Percentiles rank a stretch among this genome's conserved stretches.
phyloP scores from a whole-genome alignment of 2,329 filamentous ascomycete species.

The Knufia fluminis region DNA sequence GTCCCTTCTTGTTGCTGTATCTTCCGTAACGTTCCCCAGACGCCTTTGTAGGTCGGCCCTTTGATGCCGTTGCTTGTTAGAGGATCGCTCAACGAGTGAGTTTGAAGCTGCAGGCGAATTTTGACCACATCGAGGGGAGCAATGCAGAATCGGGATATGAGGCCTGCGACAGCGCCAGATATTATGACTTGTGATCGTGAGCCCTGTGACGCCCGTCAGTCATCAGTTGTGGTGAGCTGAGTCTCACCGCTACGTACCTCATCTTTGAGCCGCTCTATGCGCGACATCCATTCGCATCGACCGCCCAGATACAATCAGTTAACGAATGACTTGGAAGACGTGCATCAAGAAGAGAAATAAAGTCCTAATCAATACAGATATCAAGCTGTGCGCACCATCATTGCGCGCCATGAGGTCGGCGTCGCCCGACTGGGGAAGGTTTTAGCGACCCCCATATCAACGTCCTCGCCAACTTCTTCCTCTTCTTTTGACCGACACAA shows the following conservation, averaged over 20 bases:
- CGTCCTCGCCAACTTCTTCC: no score
- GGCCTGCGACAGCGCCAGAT: constrained; percentile 64
- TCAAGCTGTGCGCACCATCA: no score
- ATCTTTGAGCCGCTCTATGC: constrained; percentile 58
- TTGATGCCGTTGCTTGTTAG: constrained; percentile 44
- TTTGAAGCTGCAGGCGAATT: constrained; percentile 90
- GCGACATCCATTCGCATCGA: constrained; percentile 46
- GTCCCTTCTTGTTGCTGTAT: constrained; percentile 77
- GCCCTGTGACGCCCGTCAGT: constrained; percentile 41
- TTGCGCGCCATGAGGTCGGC: no score
- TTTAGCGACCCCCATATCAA: no score
- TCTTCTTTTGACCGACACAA: no score
- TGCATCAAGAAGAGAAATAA: not conserved
- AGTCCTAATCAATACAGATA: not conserved
- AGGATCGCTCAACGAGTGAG: constrained; percentile 72
- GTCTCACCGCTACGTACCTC: constrained; percentile 39
- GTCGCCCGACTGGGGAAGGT: not conserved
- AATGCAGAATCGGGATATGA: constrained; percentile 88
- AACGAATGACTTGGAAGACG: not conserved
- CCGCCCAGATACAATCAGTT: not conserved
- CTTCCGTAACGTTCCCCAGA: constrained; percentile 61
- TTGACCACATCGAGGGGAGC: constrained; percentile 96
- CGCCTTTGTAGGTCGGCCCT: constrained; percentile 53
- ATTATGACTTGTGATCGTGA: constrained; percentile 56
- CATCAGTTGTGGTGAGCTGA: not conserved